Evolutionary conservation across 2,329 filamentous ascomycete genomes (phyloP), one percentile per base, ranked within the genome.

Genomic region (Xylaria sp.): DNA sequence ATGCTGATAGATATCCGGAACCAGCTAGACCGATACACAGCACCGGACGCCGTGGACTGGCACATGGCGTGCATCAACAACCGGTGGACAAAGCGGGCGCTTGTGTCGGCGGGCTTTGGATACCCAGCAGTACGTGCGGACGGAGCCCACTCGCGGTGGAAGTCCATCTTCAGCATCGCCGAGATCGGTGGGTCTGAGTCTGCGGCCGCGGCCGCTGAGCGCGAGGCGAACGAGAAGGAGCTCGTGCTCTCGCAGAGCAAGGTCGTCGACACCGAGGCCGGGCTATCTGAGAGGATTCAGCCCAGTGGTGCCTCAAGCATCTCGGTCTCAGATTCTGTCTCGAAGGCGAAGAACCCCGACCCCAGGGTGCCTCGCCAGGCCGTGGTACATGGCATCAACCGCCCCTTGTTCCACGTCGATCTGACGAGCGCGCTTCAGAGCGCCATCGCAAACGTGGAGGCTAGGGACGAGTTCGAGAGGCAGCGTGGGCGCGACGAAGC

Each of bases 21-120:
- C 79, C 94, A 98, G 78, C 89, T 98, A 30, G 95, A 98, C 79
- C 86, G 89, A 21, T 97, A 97, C 77, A 88, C 93, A 0, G 80
- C 91, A 0, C 95, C 95, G 0, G 89, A 94, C 21, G 85, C 86
- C 2, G 94, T 98, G 4, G 93, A 98, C 78, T 98, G 95, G 94
- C 96, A 98, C 80, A 91, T 98, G 71, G 93, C 94, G n/a, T 92
- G 90, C 80, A 92, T 98, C 82, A 94, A 91, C 82, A 98, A 96
- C 83, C 88, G 93, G 65, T 98, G 95, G 95, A 95, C 94, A 27
- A 97, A 97, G 83, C 92, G 94, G 36, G 94, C 93, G 4, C 89
- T 98, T 51, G 91, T 91, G 3, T 89, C 92, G 1, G 95, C 92
- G 27, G 95, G 95, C 12, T 98, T 98, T 76, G 95, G 95, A 1